Evolutionary conservation across 2,329 filamentous ascomycete genomes (phyloP).

Genomic region (Colletotrichum sp.): DNA sequence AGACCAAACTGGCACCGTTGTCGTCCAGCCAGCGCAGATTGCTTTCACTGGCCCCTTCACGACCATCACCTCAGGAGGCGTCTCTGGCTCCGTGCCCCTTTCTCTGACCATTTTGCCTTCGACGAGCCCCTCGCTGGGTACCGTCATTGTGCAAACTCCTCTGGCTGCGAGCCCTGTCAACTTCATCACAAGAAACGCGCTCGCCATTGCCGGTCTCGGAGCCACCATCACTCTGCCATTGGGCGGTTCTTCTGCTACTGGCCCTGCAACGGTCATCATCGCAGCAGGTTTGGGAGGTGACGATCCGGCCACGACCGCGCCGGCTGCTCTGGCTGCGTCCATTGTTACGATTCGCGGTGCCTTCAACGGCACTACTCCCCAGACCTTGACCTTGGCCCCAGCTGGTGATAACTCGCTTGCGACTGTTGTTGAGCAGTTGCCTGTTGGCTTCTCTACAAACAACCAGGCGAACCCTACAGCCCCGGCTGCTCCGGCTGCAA

Average conservation of each 20-base stretch:
- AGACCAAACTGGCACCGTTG: neutral
- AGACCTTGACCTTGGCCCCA: neutral
- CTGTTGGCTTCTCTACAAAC: neutral
- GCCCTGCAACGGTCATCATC: neutral
- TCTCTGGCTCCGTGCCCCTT: constrained; percentile 5
- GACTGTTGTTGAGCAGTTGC: constrained; percentile 11
- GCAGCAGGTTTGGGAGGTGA: constrained; percentile 7
- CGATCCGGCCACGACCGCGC: neutral
- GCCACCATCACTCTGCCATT: neutral
- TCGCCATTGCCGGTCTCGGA: neutral
- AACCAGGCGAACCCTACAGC: neutral
- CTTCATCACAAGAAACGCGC: neutral
- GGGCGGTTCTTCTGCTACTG: neutral
- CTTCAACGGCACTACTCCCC: neutral
- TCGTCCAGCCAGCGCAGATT: constrained; percentile 1
- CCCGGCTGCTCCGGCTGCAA: neutral
- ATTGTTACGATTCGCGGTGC: neutral
- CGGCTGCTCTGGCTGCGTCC: neutral
- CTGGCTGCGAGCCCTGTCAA: neutral
- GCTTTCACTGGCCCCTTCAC: constrained; percentile 11
- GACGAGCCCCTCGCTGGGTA: neutral
- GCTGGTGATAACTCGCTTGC: neutral
- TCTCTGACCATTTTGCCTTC: neutral
- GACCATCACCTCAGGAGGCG: constrained; percentile 3
- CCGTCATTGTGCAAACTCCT: constrained; percentile 10